Conservation (phyloP, 441 rosid genomes). For the Raphanus hybrid region DNA sequence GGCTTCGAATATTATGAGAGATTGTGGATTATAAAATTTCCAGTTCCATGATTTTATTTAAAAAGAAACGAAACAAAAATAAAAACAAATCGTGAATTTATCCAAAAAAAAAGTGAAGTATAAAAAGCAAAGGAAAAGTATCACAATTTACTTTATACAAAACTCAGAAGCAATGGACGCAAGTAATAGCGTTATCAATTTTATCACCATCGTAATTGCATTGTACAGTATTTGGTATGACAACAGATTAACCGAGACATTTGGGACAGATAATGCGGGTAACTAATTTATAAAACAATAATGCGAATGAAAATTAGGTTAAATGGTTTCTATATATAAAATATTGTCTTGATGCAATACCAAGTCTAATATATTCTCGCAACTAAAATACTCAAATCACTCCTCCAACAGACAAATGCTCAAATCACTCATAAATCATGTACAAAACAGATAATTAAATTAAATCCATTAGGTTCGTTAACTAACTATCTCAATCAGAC, state of each 20-base stretch:
- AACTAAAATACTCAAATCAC: not conserved
- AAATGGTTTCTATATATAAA: not conserved
- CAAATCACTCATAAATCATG: slow-evolving; percentile 14
- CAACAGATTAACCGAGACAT: not conserved
- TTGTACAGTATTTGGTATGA: not conserved
- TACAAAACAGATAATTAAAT: slow-evolving; percentile 8
- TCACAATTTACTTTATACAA: not conserved
- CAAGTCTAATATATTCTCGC: not conserved
- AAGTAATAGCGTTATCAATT: not conserved
- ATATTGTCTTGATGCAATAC: not conserved
- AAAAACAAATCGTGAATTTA: not conserved
- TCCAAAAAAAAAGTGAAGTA: not conserved
- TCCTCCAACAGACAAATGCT: not conserved
- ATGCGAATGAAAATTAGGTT: not conserved
- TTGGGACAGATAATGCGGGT: not conserved
- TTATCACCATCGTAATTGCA: not conserved
- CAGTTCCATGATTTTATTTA: not conserved
- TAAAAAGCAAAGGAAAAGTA: not conserved
- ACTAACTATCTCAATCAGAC: slow-evolving; percentile 25
- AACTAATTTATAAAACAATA: not conserved
- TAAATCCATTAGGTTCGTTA: not conserved
- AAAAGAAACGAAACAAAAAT: not conserved
- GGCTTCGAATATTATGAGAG: not conserved
- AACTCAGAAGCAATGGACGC: not conserved
- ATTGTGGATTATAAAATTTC: not conserved